Percentiles rank a stretch among this genome's conserved stretches.
Evolutionary conservation across 1,284 basidiomycete species (phyloP).

Genomic region (Prillingera fragicola): DNA sequence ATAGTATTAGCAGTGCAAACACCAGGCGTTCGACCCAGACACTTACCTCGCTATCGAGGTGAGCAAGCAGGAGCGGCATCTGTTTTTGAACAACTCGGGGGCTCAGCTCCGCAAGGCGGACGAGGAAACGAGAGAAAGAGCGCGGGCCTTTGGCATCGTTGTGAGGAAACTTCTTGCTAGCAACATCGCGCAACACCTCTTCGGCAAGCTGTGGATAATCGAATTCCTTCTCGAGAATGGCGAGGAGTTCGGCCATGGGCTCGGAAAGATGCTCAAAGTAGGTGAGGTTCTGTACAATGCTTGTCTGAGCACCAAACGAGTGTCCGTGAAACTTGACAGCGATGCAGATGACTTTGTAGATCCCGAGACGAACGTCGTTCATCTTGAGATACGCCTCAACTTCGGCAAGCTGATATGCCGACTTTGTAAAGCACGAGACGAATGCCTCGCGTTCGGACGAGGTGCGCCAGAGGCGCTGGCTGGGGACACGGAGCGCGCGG

Average conservation of each 20-base stretch:
- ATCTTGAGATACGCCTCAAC: conserved; percentile 83
- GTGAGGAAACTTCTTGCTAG: conserved; percentile 36
- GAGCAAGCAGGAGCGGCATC: conserved; percentile 73
- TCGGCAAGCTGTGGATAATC: conserved; percentile 86
- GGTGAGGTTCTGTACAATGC: conserved; percentile 84
- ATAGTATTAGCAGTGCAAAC: background rate
- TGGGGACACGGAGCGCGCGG: conserved; percentile 67
- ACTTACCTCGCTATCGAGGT: conserved; percentile 82
- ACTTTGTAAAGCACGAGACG: conserved; percentile 74
- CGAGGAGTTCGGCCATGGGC: conserved; percentile 85
- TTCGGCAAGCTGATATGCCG: conserved; percentile 80
- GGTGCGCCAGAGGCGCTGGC: conserved; percentile 79
- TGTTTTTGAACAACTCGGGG: conserved; percentile 85
- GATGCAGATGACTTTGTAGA: conserved; percentile 84
- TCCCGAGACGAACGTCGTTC: conserved; percentile 62
- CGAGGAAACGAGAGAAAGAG: conserved; percentile 78
- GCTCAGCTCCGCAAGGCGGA: conserved; percentile 73
- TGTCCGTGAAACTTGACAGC: conserved; percentile 90
- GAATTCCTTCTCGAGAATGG: conserved; percentile 74
- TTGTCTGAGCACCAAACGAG: conserved; percentile 74
- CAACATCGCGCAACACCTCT: conserved; percentile 63
- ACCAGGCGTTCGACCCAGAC: background rate
- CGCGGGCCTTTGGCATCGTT: conserved; percentile 79
- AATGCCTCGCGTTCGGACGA: conserved; percentile 76
- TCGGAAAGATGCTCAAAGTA: conserved; percentile 93